These are phyloP conservation scores for Penicillium psychrosexuale DNA, from an alignment of 2,329 filamentous ascomycete genomes.

Conservation along the genomic window DNA sequence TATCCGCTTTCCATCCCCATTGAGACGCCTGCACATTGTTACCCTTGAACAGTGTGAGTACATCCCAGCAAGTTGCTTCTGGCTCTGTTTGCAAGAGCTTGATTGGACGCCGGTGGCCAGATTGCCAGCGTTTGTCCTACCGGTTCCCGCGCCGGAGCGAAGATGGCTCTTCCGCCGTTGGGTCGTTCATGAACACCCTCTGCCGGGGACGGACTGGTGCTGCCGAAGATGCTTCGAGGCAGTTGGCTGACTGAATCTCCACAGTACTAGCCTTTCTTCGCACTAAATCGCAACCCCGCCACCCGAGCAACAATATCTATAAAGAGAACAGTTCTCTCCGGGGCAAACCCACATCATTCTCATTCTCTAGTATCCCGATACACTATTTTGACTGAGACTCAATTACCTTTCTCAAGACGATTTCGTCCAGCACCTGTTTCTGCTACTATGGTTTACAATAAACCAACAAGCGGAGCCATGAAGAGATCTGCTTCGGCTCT, in stretches of 20 bases:
- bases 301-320: conserved; percentile 4
- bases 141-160: conserved; percentile 7
- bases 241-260: conserved; percentile 7
- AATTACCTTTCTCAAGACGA: background rate
- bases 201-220: conserved; percentile 1
- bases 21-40: conserved; percentile 8
- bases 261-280: background rate
- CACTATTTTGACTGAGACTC: background rate
- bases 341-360: background rate
- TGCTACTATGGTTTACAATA: conserved; percentile 30
- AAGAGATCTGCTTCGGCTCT: conserved; percentile 32
- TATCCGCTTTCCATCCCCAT: conserved; percentile 11
- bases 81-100: conserved; percentile 16
- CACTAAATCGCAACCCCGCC: background rate
- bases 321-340: conserved; percentile 7
- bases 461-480: conserved; percentile 26
- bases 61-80: background rate
- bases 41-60: conserved; percentile 14
- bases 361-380: background rate
- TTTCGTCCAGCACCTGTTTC: background rate
- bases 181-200: conserved; percentile 1
- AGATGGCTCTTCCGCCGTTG: conserved; percentile 3
- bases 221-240: conserved; percentile 1
- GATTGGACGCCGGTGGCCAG: conserved; percentile 10
- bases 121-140: conserved; percentile 10